Evolutionary conservation across 139 green algal species (phyloP).

Genomic region (Volvox africanus): DNA sequence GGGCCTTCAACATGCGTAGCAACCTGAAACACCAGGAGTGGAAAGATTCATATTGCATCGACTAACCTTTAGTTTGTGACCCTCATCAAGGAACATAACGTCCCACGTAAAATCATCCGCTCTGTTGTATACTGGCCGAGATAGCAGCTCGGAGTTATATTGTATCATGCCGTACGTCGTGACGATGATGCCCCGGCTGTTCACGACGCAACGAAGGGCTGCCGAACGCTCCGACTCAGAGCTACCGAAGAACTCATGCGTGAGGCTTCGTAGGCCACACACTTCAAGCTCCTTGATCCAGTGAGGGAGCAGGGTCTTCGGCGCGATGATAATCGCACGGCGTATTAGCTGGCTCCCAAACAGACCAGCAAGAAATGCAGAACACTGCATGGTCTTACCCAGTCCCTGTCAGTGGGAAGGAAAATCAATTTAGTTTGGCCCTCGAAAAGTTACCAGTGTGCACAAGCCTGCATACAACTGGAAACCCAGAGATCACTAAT

Average conservation of each 20-base stretch:
- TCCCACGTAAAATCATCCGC: constrained; percentile 79
- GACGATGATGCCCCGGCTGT: constrained; percentile 79
- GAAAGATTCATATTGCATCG: constrained; percentile 58
- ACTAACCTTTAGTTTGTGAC: constrained; percentile 69
- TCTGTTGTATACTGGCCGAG: background rate
- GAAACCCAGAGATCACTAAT: too few species aligned
- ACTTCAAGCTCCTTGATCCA: constrained; percentile 89
- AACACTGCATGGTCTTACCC: constrained; percentile 89
- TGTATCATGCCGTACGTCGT: constrained; percentile 96
- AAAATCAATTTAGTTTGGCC: too few species aligned
- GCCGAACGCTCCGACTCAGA: constrained; percentile 49
- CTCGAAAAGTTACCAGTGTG: too few species aligned
- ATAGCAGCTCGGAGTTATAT: constrained; percentile 81
- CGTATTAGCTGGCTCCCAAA: constrained; percentile 55
- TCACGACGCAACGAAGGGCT: constrained; percentile 46
- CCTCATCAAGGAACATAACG: constrained; percentile 91
- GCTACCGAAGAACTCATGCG: constrained; percentile 42
- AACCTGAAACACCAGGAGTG: background rate
- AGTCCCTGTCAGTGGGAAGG: constrained; percentile 22
- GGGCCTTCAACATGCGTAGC: background rate
- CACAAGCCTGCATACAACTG: too few species aligned
- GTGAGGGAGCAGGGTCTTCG: constrained; percentile 89
- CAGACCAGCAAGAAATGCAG: constrained; percentile 85
- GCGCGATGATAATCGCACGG: constrained; percentile 85
- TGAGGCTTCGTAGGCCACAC: constrained; percentile 74